A percentile compares a stretch with the other conserved stretches of the same genome.
Evolutionary conservation across 345 rosid genomes (phyloP).

Genomic region (Eucalyptus microcorys): DNA sequence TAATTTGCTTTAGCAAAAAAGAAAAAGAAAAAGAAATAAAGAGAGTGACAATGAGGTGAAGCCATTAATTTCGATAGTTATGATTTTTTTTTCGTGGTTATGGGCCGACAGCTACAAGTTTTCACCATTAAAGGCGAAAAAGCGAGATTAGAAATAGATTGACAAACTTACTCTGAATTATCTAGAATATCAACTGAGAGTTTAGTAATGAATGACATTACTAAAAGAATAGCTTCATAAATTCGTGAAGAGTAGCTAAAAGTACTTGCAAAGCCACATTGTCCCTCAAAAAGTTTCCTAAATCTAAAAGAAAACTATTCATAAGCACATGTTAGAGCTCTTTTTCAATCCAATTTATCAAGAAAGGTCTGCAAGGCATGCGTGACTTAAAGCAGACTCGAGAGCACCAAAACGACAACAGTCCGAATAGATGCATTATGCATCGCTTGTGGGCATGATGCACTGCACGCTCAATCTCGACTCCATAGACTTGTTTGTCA

Average conservation of each 20-base stretch:
- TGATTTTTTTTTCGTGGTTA: neutral
- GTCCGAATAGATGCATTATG: neutral
- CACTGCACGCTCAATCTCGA: neutral
- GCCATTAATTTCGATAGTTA: fast-evolving
- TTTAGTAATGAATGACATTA: no score
- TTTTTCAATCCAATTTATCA: neutral
- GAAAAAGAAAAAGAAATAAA: no score
- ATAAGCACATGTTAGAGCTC: neutral
- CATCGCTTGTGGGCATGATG: neutral
- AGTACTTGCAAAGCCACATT: neutral
- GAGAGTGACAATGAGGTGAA: neutral
- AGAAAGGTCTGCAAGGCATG: neutral
- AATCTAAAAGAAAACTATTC: no score
- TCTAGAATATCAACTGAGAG: no score
- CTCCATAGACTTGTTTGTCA: fast-evolving
- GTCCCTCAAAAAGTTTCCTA: neutral
- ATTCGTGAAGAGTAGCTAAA: neutral
- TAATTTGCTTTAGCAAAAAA: neutral
- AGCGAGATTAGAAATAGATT: neutral
- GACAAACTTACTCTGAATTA: neutral
- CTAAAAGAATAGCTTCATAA: neutral
- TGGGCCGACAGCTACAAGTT: neutral
- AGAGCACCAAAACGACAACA: no score
- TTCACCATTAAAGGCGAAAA: neutral
- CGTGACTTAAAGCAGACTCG: no score